Evolutionary conservation across 495 filamentous ascomycete species (phyloP), one percentile per base, ranked within the genome.

Genomic region (Penicillium angulare): DNA sequence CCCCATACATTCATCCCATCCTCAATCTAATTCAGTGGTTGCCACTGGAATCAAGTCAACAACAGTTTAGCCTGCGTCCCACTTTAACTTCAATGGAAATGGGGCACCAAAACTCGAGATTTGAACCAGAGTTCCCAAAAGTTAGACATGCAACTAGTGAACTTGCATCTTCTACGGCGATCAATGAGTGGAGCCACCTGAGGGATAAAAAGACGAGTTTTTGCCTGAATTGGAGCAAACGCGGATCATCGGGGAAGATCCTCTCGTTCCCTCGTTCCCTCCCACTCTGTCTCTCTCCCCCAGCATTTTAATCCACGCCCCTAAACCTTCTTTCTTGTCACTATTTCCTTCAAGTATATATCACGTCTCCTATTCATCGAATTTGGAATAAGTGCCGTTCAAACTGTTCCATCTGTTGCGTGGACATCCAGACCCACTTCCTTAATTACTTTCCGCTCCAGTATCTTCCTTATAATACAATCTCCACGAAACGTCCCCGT

Each of bases 161-260:
- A n/a, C n/a, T n/a, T n/a, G 22, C 8, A 18, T 22, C 20, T 41
- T 41, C 20, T 12, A 40, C 9, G 38, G 22, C 22, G 38, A 41
- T 41, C 38, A 41, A 24, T 20, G 12, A 26, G 42, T 44, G 42
- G 24, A 32, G 42, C 3, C 23, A 26, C 18, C 20, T 44, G 42
- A 32, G 42, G 38, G 38, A 41, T 41, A 41, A 41, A 26, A 23
- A 18, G 26, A 20, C 33, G 34, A 47, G 45, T 31, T 29, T 35
- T 16, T 34, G 24, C 26, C 43, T 15, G 12, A 23, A 21, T 40
- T 12, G 45, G 17, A 10, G 2, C n/a, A 38, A 53, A 32, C 38
- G 61, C 52, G 52, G 58, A 64, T 64, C 61, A 53, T 55, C 35
- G 43, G 48, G 46, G 58, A 32, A 52, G 58, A 56, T 54, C 52